Evolutionary conservation across 2,329 filamentous ascomycete genomes (phyloP), one percentile per base, ranked within the genome.

Genomic region (Neofusicoccum laricinum): DNA sequence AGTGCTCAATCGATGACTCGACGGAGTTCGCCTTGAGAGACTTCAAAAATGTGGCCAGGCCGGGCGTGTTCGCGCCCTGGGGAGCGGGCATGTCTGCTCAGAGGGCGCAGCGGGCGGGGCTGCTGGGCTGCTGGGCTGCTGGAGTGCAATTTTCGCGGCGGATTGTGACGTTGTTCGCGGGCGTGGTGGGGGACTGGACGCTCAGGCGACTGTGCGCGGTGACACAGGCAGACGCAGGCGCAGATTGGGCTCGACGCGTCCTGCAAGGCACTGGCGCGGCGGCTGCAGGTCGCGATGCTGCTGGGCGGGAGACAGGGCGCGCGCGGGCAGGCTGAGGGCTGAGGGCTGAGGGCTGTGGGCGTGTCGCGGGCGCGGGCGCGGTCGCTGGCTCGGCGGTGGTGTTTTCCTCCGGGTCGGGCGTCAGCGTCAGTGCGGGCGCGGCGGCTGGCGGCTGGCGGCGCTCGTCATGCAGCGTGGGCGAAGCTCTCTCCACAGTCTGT

Each of bases 1-100:
- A 85, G 68, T 86, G 87, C 77, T 97, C 93, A 68, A 96, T 89
- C 8, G 92, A 93, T 46, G 89, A 86, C 70, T 97, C 93, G 62
- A 95, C 85, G 34, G 88, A 84, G 62, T 87, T 88, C 40, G 85
- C 85, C 75, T 92, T 94, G 67, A 96, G 83, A 12, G 90, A 89
- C 73, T 90, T 91, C 68, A 96, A 85, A 71, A 92, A 95, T 55
- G 89, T 90, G 51, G 88, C 86, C 68, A 97, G 81, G 69, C 88
- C 90, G 48, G 92, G 92, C 76, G 91, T 88, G 74, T 85, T 80
- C 70, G 84, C 81, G 69, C 79, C 78, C 63, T 80, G 80, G n/a
- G 81, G 76, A 63, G 84, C 77, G 65, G 87, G 83, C 88, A 91
- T 91, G 61, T 45, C 25, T 12, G 38, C 14, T n/a, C 36, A 17